Percentiles rank a stretch among this genome's conserved stretches.
Evolutionary conservation across 2,329 filamentous ascomycete genomes (phyloP).

Genomic region (Diaporthe sp.): DNA sequence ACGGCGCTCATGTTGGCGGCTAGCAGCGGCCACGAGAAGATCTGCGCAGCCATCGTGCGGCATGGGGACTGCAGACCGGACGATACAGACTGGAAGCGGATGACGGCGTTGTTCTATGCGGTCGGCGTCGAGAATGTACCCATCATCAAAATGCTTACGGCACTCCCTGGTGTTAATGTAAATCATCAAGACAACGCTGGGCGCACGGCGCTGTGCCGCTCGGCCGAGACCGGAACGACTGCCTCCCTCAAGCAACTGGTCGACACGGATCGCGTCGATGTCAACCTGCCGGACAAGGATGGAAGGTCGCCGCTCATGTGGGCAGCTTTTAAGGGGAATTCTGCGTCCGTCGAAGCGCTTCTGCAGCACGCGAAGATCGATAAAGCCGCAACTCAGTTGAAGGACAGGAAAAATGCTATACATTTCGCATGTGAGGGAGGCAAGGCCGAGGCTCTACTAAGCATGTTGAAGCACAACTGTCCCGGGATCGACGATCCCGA

Average conservation of each 20-base stretch:
- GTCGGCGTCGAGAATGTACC: neutral
- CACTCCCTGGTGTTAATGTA: neutral
- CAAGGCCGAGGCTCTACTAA: neutral
- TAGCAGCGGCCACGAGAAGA: neutral
- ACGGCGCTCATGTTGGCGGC: constrained; percentile 4
- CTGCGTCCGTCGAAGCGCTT: neutral
- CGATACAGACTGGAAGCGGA: neutral
- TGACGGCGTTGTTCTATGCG: constrained; percentile 4
- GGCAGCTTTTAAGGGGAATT: neutral
- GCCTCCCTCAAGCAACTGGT: constrained; percentile 11
- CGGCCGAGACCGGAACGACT: neutral
- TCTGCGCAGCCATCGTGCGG: neutral
- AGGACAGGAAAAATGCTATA: neutral
- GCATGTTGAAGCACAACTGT: neutral
- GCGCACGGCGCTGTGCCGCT: neutral
- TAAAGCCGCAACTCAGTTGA: neutral
- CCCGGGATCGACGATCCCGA: constrained; percentile 5
- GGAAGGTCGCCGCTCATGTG: neutral
- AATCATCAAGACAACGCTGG: neutral
- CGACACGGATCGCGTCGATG: neutral
- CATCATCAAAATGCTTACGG: neutral
- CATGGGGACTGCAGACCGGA: neutral
- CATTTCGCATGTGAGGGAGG: constrained; percentile 8
- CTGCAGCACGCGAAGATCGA: neutral
- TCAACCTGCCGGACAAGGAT: constrained; percentile 1